Conservation (phyloP, 139 green algal species). For the Chlamydomonas schloesseri region DNA sequence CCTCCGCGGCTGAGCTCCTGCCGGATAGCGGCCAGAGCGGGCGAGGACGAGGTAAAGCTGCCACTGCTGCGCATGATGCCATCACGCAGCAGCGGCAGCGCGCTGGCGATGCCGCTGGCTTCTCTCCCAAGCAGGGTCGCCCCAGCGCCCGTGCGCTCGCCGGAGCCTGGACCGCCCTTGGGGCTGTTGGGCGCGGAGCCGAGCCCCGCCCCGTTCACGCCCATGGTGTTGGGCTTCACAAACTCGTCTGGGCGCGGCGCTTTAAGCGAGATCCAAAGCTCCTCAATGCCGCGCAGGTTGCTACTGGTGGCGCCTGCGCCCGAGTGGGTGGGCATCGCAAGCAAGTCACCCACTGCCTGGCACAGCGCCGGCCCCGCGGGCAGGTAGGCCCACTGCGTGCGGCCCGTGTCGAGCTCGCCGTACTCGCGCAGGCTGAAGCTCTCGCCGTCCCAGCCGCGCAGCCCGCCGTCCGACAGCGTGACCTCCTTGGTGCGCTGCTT, state of each 20-base stretch:
- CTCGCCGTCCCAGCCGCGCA: constrained; percentile 38
- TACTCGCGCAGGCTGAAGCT: constrained; percentile 27
- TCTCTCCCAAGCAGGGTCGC: no score
- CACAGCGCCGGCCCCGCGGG: not conserved
- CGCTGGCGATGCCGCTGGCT: no score
- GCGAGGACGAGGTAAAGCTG: no score
- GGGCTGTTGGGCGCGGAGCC: not conserved
- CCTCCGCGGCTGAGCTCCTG: no score
- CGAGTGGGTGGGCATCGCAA: not conserved
- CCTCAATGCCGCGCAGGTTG: constrained; percentile 19
- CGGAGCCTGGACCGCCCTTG: no score
- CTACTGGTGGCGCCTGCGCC: not conserved
- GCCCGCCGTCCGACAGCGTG: constrained; percentile 7
- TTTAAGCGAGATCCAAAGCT: constrained; percentile 18
- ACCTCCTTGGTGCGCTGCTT: constrained; percentile 17
- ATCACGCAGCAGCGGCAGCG: no score
- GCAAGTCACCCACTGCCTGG: constrained; percentile 22
- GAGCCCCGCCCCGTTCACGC: not conserved
- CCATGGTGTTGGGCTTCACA: not conserved
- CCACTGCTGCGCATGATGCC: no score
- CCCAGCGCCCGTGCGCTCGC: no score
- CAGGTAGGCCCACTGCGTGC: constrained; percentile 8
- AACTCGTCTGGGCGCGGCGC: constrained; percentile 5
- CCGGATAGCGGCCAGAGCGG: no score
- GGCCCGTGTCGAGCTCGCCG: constrained; percentile 15